Evolutionary conservation across 2,329 filamentous ascomycete genomes (phyloP), one percentile per base, ranked within the genome.

Genomic region (Penicillium occitanis): DNA sequence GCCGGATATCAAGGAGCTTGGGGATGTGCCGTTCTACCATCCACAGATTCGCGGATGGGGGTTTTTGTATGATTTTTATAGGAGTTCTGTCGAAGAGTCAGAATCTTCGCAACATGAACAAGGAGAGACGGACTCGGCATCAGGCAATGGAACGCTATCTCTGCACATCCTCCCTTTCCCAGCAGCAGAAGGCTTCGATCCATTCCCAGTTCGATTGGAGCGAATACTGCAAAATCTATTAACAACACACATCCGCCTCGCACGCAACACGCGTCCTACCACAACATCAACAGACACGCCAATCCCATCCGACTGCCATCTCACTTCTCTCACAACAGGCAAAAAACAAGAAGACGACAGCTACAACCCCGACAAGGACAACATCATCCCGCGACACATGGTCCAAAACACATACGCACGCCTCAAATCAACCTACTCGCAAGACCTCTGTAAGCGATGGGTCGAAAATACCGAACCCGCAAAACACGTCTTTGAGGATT

Each of bases 401-500:
- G 88, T 96, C 63, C 94, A 98, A 75, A 87, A 93, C 72, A 93
- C 90, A 0, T 98, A 97, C 75, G 84, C 89, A 0, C 82, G 84
- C 19, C 84, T 99, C 6, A 98, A 98, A 79, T 82, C 86, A 63
- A 90, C 86, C 71, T 93, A 98, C 75, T 92, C 92, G 0, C 85
- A 86, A 22, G 73, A 78, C 0, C 80, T 99, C 13, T 89, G 93
- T 14, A 78, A 86, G n/a, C 81, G 79, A 1, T 99, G 94, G 95
- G 88, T 88, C 14, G 95, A 98, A 80, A 85, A 86, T 61, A 98
- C 93, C 0, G 93, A 96, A 74, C 91, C 93, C 0, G 83, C 83
- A 17, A 99, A 98, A 76, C 93, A 98, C 74, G 92, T 98, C 2
- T 98, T 97, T 77, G 95, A 99, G 75, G 94, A 98, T 74, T 80